A percentile compares a stretch with the other conserved stretches of the same genome.
Conservation (phyloP, 441 rosid genomes). For the Aleurites moluccanus region DNA sequence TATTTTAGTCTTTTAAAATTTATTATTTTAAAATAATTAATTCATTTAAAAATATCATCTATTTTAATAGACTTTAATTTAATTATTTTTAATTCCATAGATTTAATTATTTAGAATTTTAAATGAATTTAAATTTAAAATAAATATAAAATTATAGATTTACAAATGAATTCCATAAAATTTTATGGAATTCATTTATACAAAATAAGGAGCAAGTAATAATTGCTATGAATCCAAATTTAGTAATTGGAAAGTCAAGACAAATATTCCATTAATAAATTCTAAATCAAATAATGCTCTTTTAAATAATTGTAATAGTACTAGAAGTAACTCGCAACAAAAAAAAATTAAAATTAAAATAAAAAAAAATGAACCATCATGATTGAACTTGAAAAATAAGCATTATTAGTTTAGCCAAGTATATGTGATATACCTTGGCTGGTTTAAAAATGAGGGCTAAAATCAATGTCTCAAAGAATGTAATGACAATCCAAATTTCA, state of each 20-base stretch:
- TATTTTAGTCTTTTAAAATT: too few relatives aligned
- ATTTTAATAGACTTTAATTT: too few relatives aligned
- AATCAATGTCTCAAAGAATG: slow-evolving; percentile 4
- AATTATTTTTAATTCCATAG: too few relatives aligned
- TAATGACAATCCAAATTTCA: neutral
- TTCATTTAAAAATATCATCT: too few relatives aligned
- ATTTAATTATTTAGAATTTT: too few relatives aligned
- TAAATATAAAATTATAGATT: too few relatives aligned
- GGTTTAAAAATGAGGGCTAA: slow-evolving; percentile 1
- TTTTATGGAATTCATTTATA: too few relatives aligned
- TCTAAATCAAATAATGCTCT: neutral
- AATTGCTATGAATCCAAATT: neutral
- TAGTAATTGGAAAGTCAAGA: neutral
- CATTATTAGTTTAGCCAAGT: slow-evolving; percentile 16
- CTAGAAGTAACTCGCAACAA: neutral
- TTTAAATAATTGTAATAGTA: neutral
- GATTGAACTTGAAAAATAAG: neutral
- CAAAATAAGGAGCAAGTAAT: too few relatives aligned
- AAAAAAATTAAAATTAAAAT: too few relatives aligned
- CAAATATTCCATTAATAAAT: neutral
- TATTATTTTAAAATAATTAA: too few relatives aligned
- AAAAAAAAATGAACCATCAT: neutral
- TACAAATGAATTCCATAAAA: too few relatives aligned
- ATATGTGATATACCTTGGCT: neutral
- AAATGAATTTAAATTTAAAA: too few relatives aligned